Conservation (phyloP, 2,329 filamentous ascomycete species). For the Sporothrix pallida region DNA sequence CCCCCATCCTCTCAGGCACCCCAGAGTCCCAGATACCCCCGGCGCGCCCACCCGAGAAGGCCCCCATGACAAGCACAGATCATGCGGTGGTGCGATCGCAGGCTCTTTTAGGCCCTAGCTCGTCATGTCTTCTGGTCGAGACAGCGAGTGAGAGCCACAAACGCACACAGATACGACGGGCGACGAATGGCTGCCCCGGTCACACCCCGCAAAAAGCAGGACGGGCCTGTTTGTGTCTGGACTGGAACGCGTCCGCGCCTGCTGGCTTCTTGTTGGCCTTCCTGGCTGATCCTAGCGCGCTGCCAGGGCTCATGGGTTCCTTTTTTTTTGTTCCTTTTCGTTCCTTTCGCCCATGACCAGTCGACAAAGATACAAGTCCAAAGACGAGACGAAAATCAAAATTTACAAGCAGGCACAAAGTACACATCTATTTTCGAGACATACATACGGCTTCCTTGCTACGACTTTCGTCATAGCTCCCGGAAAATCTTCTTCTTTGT, state of each 20-base stretch:
- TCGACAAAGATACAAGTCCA: not conserved
- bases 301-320: not conserved
- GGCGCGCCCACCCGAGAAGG: conserved; percentile 5
- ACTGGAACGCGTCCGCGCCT: conserved; percentile 4
- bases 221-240: not conserved
- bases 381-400: not conserved
- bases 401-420: not conserved
- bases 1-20: not conserved
- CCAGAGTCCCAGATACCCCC: conserved; percentile 4
- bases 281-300: conserved; percentile 15
- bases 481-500: conserved; percentile 34
- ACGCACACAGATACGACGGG: conserved; percentile 8
- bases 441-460: not conserved
- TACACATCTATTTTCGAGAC: not conserved
- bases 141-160: not conserved
- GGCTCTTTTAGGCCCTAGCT: conserved; percentile 18
- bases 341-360: conserved; percentile 23
- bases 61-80: conserved; percentile 31
- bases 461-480: conserved; percentile 28
- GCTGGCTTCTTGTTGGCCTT: not conserved
- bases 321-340: not conserved
- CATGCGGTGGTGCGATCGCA: conserved; percentile 27
- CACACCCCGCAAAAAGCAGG: conserved; percentile 25
- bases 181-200: conserved; percentile 16
- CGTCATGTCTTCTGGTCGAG: conserved; percentile 4